Evolutionary conservation across 2,329 filamentous ascomycete genomes (phyloP).

Genomic region (Neurospora sp.): DNA sequence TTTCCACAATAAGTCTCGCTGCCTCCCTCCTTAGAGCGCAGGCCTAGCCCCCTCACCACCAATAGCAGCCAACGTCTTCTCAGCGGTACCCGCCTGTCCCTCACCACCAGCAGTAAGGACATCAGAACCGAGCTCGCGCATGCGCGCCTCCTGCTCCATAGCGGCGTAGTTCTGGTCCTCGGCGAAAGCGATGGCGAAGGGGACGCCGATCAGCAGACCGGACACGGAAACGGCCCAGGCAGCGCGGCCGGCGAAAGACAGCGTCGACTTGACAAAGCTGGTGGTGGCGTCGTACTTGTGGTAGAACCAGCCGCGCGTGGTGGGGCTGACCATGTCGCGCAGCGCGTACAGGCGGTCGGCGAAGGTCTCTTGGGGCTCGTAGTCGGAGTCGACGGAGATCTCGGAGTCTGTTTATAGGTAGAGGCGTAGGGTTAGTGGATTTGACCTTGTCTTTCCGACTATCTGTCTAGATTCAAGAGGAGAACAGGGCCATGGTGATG

Average conservation of each 20-base stretch:
- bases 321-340: constrained; percentile 66
- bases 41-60: constrained; percentile 37
- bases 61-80: constrained; percentile 40
- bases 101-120: constrained; percentile 37
- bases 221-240: constrained; percentile 88
- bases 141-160: constrained; percentile 95
- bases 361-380: constrained; percentile 49
- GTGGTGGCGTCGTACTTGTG: constrained; percentile 46
- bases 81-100: constrained; percentile 28
- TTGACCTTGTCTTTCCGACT: not conserved
- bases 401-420: constrained; percentile 52
- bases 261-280: constrained; percentile 46
- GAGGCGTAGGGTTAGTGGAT: constrained; percentile 4
- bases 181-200: constrained; percentile 82
- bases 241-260: constrained; percentile 71
- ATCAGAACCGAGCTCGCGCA: constrained; percentile 85
- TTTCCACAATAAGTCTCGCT: not conserved
- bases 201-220: constrained; percentile 80
- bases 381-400: constrained; percentile 67
- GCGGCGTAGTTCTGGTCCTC: constrained; percentile 96
- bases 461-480: not conserved
- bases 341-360: constrained; percentile 62
- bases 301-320: constrained; percentile 58
- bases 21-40: constrained; percentile 32
- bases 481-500: not conserved